These are phyloP conservation scores for Pittosporum tobira DNA, from an alignment of 129 eudicot genomes.

Conservation along the genomic window DNA sequence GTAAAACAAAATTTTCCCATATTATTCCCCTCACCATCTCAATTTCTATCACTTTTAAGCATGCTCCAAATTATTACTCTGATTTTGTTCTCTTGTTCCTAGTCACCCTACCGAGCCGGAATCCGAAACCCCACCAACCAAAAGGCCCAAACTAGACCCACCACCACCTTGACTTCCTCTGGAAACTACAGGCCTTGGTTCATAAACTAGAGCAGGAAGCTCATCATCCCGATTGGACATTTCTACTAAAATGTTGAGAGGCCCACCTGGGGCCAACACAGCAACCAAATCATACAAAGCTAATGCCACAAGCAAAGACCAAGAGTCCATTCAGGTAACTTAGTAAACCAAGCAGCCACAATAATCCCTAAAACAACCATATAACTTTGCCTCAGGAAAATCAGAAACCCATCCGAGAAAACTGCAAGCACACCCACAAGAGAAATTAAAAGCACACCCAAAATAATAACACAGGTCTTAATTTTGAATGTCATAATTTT, in stretches of 20 bases:
- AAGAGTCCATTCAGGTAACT: slow-evolving; percentile 94
- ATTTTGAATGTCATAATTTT: too few relatives aligned
- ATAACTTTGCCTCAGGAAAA: slow-evolving; percentile 55
- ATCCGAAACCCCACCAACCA: slow-evolving; percentile 49
- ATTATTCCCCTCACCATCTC: slow-evolving; percentile 32
- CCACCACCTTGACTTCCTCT: slow-evolving; percentile 12
- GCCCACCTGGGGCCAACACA: slow-evolving; percentile 95
- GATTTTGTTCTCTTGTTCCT: slow-evolving; percentile 14
- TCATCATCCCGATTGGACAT: slow-evolving; percentile 80
- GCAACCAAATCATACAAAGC: slow-evolving; percentile 90
- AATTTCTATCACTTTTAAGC: slow-evolving; percentile 9
- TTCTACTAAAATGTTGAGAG: slow-evolving; percentile 81
- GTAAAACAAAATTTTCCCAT: too few relatives aligned
- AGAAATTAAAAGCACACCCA: slow-evolving; percentile 74
- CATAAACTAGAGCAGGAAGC: slow-evolving; percentile 84
- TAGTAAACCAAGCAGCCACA: slow-evolving; percentile 90
- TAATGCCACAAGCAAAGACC: slow-evolving; percentile 76
- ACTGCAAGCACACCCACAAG: slow-evolving; percentile 58
- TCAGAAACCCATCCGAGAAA: slow-evolving; percentile 64
- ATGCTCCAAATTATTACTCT: slow-evolving; percentile 11
- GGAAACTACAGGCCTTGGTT: slow-evolving; percentile 63
- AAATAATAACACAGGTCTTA: too few relatives aligned
- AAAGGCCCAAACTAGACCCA: slow-evolving; percentile 41
- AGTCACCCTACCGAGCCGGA: slow-evolving; percentile 26
- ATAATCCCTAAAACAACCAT: slow-evolving; percentile 75